Percentiles rank a stretch among this genome's conserved stretches.
Conservation (phyloP, 805 yeast genomes). For the Ogataea populi-albae region DNA sequence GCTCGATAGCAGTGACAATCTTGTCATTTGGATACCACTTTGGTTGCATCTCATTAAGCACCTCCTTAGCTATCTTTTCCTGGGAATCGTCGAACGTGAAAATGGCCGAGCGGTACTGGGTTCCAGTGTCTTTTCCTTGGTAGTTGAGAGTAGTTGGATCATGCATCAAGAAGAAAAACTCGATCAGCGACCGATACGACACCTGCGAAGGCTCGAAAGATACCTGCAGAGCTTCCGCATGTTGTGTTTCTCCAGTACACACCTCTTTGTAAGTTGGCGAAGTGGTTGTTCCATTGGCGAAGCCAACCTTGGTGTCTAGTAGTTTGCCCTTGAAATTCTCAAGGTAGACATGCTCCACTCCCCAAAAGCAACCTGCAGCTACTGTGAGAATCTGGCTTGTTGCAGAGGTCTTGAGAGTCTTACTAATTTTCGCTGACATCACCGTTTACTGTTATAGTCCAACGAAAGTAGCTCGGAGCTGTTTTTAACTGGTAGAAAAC, state of each 20-base stretch:
- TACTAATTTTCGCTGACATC: conserved; percentile 18
- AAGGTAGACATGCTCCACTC: conserved; percentile 78
- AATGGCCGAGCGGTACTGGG: conserved; percentile 86
- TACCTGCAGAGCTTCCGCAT: conserved; percentile 82
- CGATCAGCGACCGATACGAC: conserved; percentile 59
- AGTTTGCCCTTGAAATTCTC: conserved; percentile 67
- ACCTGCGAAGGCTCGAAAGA: conserved; percentile 73
- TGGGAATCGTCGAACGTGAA: conserved; percentile 60
- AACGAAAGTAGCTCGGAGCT: background rate
- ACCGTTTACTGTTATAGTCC: conserved; percentile 1
- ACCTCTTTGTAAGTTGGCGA: conserved; percentile 69
- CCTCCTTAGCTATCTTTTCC: conserved; percentile 34
- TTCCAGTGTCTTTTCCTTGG: conserved; percentile 88
- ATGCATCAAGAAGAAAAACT: conserved; percentile 86
- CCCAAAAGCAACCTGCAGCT: conserved; percentile 80
- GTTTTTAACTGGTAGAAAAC: too few species aligned
- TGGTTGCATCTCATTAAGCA: conserved; percentile 57
- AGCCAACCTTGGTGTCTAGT: conserved; percentile 81
- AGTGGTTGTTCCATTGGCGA: conserved; percentile 67
- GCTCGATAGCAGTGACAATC: conserved; percentile 69
- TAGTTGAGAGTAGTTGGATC: conserved; percentile 84
- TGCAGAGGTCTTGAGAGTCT: conserved; percentile 27
- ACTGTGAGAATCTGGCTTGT: conserved; percentile 53
- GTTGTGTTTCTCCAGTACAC: conserved; percentile 71
- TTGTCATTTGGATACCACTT: conserved; percentile 70